Evolutionary conservation across 352 stramenopile genomes (phyloP).

Genomic region (Pythium aristosporum): DNA sequence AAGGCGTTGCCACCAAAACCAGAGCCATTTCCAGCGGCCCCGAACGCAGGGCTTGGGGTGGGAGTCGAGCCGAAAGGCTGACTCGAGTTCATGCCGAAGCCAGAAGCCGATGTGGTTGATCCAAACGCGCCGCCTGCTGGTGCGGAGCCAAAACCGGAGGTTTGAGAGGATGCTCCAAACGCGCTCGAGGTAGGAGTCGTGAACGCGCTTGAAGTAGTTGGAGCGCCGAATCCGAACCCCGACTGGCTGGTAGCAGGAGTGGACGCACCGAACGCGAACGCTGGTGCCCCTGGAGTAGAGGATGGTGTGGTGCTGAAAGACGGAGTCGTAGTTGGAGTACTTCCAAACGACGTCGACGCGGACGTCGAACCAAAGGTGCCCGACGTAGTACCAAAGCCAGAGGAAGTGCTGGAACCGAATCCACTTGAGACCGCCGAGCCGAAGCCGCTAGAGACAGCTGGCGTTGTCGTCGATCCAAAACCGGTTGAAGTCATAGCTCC

Average conservation of each 20-base stretch:
- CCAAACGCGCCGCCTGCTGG: conserved; percentile 16
- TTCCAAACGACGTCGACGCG: conserved; percentile 37
- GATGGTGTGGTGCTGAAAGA: conserved; percentile 40
- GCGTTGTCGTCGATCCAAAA: conserved; percentile 32
- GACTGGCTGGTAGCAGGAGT: conserved; percentile 29
- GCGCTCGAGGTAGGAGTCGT: conserved; percentile 30
- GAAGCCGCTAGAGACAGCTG: conserved; percentile 13
- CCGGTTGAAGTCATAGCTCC: conserved; percentile 23
- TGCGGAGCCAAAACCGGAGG: conserved; percentile 25
- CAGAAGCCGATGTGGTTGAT: conserved; percentile 24
- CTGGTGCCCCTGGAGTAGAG: conserved; percentile 25
- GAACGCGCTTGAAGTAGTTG: conserved; percentile 25
- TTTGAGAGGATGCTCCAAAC: conserved; percentile 35
- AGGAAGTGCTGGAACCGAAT: conserved; percentile 16
- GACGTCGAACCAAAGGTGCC: conserved; percentile 32
- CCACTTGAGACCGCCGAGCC: conserved; percentile 17
- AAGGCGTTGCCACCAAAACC: conserved; percentile 25
- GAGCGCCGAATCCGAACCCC: conserved; percentile 22
- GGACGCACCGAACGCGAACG: conserved; percentile 29
- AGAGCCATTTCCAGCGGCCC: conserved; percentile 15
- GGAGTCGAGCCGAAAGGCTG: conserved; percentile 39
- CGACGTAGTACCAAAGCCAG: conserved; percentile 34
- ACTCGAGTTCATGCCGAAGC: conserved; percentile 36
- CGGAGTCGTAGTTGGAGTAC: conserved; percentile 31
- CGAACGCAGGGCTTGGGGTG: conserved; percentile 20